Evolutionary conservation across 2,329 filamentous ascomycete genomes (phyloP).

Genomic region (Penicillium crustosum): DNA sequence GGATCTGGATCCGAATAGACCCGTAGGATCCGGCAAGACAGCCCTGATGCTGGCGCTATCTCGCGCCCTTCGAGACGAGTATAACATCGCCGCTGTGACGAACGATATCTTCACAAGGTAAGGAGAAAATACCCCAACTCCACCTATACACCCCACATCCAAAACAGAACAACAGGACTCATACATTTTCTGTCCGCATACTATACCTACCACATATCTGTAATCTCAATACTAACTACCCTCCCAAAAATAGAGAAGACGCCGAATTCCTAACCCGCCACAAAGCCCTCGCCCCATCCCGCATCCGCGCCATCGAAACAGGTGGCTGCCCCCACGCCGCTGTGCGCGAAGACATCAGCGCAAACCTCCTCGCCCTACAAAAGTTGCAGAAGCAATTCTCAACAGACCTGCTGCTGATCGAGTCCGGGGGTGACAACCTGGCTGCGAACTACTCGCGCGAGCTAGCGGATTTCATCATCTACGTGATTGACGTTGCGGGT

Average conservation of each 20-base stretch:
- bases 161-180: background rate
- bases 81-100: slow-evolving; percentile 90
- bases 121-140: slow-evolving; percentile 2
- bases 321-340: slow-evolving; percentile 96
- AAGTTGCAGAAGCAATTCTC: slow-evolving; percentile 78
- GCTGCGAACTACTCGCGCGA: slow-evolving; percentile 96
- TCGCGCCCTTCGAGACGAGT: slow-evolving; percentile 73
- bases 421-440: slow-evolving; percentile 93
- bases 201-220: background rate
- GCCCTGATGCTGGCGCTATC: slow-evolving; percentile 95
- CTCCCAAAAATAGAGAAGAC: slow-evolving; percentile 65
- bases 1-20: slow-evolving; percentile 53
- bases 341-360: slow-evolving; percentile 92
- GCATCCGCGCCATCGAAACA: slow-evolving; percentile 95
- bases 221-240: background rate
- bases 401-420: slow-evolving; percentile 86
- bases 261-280: slow-evolving; percentile 93
- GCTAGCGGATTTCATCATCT: slow-evolving; percentile 95
- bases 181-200: background rate
- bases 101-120: slow-evolving; percentile 95
- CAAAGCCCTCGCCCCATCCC: slow-evolving; percentile 74
- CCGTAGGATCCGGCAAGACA: slow-evolving; percentile 95
- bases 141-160: background rate
- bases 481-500: slow-evolving; percentile 95
- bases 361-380: slow-evolving; percentile 89